phyloP scores from a whole-genome alignment of 129 eudicot genomes.

The Deinandra increscens region DNA sequence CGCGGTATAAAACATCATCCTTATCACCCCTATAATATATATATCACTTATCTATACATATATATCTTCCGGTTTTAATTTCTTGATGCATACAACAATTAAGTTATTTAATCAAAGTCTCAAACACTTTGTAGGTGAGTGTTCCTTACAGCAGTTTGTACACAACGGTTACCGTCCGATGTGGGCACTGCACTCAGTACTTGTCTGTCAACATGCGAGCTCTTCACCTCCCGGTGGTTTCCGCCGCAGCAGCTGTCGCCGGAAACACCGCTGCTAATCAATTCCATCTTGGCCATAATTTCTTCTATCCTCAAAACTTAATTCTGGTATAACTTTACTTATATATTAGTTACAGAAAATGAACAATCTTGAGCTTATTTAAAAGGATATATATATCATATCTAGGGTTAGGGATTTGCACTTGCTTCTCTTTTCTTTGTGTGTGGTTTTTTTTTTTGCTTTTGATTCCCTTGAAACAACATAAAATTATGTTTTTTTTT shows the following conservation, averaged over 20 bases:
- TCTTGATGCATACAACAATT: too few relatives aligned
- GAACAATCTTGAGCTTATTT: neutral
- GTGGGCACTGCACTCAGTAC: slow-evolving; percentile 91
- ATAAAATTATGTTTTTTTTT: too few relatives aligned
- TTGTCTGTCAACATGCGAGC: slow-evolving; percentile 73
- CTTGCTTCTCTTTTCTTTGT: neutral
- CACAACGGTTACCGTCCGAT: slow-evolving; percentile 89
- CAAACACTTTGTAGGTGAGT: slow-evolving; percentile 61
- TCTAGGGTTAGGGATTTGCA: slow-evolving; percentile 42
- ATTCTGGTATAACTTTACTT: slow-evolving; percentile 50
- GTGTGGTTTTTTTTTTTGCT: neutral
- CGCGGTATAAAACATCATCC: slow-evolving; percentile 43
- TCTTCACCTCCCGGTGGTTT: slow-evolving; percentile 55
- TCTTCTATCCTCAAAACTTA: slow-evolving; percentile 71
- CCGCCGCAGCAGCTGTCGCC: slow-evolving; percentile 6
- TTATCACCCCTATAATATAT: neutral
- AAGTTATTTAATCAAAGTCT: neutral
- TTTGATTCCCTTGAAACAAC: neutral
- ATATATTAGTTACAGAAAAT: neutral
- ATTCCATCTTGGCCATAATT: slow-evolving; percentile 62
- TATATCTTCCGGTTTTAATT: neutral
- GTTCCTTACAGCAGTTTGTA: slow-evolving; percentile 88
- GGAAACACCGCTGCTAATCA: slow-evolving; percentile 47
- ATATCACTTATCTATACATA: too few relatives aligned
- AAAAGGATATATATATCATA: too few relatives aligned